phyloP scores from a whole-genome alignment of 805 yeast species.

The Citeromyces nyonsensis region DNA sequence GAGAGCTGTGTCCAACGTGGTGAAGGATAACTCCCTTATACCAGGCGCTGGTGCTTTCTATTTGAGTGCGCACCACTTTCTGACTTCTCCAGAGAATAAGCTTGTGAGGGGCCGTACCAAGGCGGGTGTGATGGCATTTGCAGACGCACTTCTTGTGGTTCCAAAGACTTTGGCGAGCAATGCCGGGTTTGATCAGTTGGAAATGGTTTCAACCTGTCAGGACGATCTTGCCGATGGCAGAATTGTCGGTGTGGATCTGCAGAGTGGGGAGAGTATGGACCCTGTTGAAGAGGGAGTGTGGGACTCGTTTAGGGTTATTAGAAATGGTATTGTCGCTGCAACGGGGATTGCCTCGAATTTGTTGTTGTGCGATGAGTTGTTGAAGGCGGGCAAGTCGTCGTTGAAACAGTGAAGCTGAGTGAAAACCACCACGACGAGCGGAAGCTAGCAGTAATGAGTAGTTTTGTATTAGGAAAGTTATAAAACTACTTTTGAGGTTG shows the following conservation, averaged over 20 bases:
- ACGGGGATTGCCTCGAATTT: constrained; percentile 89
- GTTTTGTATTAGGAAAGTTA: too few relatives aligned
- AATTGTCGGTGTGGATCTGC: constrained; percentile 80
- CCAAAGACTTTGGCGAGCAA: constrained; percentile 89
- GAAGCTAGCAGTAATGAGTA: background rate
- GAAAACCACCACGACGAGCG: too few relatives aligned
- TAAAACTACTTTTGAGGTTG: too few relatives aligned
- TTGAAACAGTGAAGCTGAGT: constrained; percentile 64
- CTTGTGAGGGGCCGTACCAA: constrained; percentile 71
- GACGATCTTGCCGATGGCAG: constrained; percentile 76
- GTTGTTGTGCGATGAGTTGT: constrained; percentile 85
- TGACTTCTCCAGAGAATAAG: constrained; percentile 34
- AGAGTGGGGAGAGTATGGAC: constrained; percentile 90
- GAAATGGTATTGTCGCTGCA: constrained; percentile 87
- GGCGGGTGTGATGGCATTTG: constrained; percentile 85
- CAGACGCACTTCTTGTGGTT: constrained; percentile 78
- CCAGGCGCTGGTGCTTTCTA: constrained; percentile 98
- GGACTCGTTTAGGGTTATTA: constrained; percentile 89
- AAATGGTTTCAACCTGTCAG: constrained; percentile 76
- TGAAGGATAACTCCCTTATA: constrained; percentile 70
- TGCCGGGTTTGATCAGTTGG: constrained; percentile 89
- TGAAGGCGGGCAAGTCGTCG: constrained; percentile 93
- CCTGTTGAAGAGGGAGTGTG: constrained; percentile 90
- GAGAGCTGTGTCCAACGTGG: constrained; percentile 83
- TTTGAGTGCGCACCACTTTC: constrained; percentile 62